A percentile compares a stretch with the other conserved stretches of the same genome.
Conservation (phyloP, 2,329 filamentous ascomycete genomes). For the Exserohilum turcica region DNA sequence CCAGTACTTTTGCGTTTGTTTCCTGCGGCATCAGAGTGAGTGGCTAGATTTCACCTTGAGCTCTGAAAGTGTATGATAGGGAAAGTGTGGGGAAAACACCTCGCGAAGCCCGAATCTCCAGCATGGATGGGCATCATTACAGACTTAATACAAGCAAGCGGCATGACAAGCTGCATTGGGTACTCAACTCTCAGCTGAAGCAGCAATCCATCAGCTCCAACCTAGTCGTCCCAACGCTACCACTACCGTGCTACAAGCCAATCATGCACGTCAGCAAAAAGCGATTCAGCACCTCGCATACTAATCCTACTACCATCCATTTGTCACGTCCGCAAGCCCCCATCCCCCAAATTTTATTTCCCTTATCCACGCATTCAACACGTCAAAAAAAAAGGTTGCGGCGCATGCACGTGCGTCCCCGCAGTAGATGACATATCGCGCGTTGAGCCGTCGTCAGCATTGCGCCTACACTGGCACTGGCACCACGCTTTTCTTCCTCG, state of each 20-base stretch:
- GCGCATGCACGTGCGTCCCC: not conserved
- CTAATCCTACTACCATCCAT: not conserved
- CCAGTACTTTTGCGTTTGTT: conserved; percentile 17
- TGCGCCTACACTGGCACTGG: no score
- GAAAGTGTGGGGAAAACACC: no score
- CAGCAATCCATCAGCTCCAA: not conserved
- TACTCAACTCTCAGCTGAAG: not conserved
- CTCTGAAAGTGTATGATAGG: no score
- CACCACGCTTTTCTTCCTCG: no score
- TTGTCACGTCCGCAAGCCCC: not conserved
- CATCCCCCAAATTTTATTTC: not conserved
- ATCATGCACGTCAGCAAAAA: not conserved
- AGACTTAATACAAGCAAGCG: no score
- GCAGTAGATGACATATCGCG: not conserved
- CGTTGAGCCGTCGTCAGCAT: not conserved
- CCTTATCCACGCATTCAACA: not conserved
- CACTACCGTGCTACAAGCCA: not conserved
- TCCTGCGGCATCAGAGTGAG: not conserved
- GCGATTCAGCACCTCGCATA: not conserved
- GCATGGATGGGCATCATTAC: no score
- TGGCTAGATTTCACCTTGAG: not conserved
- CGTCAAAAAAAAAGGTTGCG: not conserved
- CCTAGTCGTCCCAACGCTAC: not conserved
- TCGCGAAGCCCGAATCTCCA: no score
- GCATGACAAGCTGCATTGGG: no score